Conservation (phyloP, 2,329 filamentous ascomycete species). For the Balansia obtecta region DNA sequence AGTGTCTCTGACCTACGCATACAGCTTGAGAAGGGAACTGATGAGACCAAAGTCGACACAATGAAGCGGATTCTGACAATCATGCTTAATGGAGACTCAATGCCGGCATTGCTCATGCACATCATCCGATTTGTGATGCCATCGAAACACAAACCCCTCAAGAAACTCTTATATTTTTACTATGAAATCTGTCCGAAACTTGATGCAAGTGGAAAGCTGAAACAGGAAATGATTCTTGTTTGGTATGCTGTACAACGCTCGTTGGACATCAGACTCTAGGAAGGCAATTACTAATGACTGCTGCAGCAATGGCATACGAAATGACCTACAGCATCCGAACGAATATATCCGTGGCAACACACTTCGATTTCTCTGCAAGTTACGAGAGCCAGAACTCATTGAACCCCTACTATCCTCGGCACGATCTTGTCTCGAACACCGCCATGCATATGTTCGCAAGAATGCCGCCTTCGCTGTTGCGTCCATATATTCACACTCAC, state of each 20-base stretch:
- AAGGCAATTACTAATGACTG: neutral
- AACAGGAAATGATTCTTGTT: slow-evolving; percentile 99
- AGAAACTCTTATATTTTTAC: slow-evolving; percentile 98
- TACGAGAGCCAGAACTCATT: slow-evolving; percentile 89
- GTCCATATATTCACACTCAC: slow-evolving; percentile 84
- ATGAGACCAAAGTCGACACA: slow-evolving; percentile 86
- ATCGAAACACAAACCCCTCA: slow-evolving; percentile 87
- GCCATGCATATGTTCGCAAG: slow-evolving; percentile 95
- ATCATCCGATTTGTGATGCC: slow-evolving; percentile 99
- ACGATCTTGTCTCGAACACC: slow-evolving; percentile 83
- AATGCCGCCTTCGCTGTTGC: slow-evolving; percentile 93
- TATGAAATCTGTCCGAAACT: slow-evolving; percentile 98
- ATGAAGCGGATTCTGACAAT: slow-evolving; percentile 94
- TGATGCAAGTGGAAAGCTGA: slow-evolving; percentile 83
- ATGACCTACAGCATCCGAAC: slow-evolving; percentile 93
- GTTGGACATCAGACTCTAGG: neutral
- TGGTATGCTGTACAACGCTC: slow-evolving; percentile 44
- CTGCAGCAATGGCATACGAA: slow-evolving; percentile 85
- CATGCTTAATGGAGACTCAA: slow-evolving; percentile 96
- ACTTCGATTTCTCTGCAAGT: slow-evolving; percentile 92
- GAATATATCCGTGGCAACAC: slow-evolving; percentile 98
- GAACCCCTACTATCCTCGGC: slow-evolving; percentile 91
- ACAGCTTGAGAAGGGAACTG: slow-evolving; percentile 85
- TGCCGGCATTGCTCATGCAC: slow-evolving; percentile 95
- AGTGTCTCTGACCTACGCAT: slow-evolving; percentile 82